These are phyloP conservation scores for Ampelocalamus luodianensis DNA, from an alignment of 176 grass and related monocot species.

Conservation along the genomic window DNA sequence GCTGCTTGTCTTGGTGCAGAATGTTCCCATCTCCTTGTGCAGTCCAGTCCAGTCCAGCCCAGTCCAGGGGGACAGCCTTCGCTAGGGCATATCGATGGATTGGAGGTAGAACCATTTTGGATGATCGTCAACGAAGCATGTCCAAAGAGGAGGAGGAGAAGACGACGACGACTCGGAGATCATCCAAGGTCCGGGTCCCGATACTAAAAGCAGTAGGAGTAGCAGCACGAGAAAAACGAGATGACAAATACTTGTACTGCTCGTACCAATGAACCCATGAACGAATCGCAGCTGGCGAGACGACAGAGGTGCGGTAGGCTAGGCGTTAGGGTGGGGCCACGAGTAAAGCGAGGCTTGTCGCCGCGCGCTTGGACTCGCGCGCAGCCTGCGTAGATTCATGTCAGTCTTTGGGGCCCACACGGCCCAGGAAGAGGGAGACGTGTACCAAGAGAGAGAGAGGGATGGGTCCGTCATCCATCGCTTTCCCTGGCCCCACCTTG, in stretches of 20 bases:
- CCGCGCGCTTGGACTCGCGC: slow-evolving; percentile 13
- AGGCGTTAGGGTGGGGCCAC: background rate
- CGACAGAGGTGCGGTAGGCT: background rate
- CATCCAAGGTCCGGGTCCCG: background rate
- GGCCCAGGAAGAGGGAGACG: background rate
- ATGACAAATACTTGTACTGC: too few relatives aligned
- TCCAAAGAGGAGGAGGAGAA: background rate
- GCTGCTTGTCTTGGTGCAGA: background rate
- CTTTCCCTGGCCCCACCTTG: background rate
- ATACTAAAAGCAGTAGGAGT: too few relatives aligned
- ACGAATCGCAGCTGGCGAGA: too few relatives aligned
- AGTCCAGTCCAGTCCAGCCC: background rate
- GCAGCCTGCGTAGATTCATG: background rate
- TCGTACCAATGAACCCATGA: too few relatives aligned
- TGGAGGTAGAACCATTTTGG: background rate
- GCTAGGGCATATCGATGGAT: background rate
- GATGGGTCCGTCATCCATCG: background rate
- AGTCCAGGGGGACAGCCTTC: background rate
- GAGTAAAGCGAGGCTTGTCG: slow-evolving; percentile 44
- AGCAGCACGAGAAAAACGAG: too few relatives aligned
- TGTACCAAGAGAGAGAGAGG: too few relatives aligned
- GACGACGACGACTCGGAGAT: background rate
- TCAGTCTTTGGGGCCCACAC: background rate
- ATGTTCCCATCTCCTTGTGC: background rate
- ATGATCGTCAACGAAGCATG: background rate